Evolutionary conservation across 192 early-diverging fungal genomes (phyloP), one percentile per base, ranked within the genome.

Genomic region (Umbelopsis isabellina): DNA sequence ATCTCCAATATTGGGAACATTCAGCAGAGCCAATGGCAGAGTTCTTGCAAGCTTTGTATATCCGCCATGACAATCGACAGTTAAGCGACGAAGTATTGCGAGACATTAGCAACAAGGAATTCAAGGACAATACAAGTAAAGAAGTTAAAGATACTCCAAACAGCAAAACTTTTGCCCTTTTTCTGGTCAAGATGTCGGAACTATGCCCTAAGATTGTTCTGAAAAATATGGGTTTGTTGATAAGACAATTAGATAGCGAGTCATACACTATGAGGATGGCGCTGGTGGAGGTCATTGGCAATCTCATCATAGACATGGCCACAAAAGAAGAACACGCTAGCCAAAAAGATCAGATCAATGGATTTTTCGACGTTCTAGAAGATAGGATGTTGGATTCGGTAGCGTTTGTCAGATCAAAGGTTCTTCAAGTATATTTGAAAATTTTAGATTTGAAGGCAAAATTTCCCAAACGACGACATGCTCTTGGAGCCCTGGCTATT

Each of bases 331-430:
- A 94, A 66, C 88, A 85, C 0, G 86, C 89, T 4, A 90, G 85
- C 20, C 82, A 85, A 35, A 82, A 85, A 70, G 84, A 87, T 67
- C 90, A 93, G 76, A 84, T 98, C 58, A 86, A 89, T 53, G 86
- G 89, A 46, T 96, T 94, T 72, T 97, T 95, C 80, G 95, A 97
- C 73, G 87, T 96, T 67, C 73, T 99, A 55, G 87, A 94, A 70
- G 94, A 98, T 75, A 86, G 97, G 12, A 94, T 96, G 81, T 87
- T 92, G 72, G 98, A 99, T 76, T 81, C 82, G n/a, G 94, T 89
- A 70, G 88, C 88, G n/a, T 91, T 89, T 78, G 89, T 91, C 3
- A 90, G 98, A 30, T 87, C 89, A 22, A 97, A 96, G 79, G 88
- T 97, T 0, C 77, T 99, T 27, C 95, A 98, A 74, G 88, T 94